A percentile compares a stretch with the other conserved stretches of the same genome.
phyloP scores from a whole-genome alignment of 2,329 filamentous ascomycete species.

The Cladosporium sp. region DNA sequence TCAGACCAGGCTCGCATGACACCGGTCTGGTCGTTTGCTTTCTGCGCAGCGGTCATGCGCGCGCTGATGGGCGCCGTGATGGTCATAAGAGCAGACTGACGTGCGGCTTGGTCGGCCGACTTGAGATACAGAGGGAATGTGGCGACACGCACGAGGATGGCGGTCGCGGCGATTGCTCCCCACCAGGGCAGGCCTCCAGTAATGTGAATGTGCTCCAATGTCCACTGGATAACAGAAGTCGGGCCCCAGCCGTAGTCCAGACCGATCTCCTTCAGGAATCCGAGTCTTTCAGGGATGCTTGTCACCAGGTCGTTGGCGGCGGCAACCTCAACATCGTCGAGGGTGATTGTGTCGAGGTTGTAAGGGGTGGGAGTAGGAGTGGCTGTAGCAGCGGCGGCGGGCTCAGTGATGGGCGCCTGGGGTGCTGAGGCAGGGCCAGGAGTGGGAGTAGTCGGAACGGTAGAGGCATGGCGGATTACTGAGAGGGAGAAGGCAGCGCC shows the following conservation, averaged over 20 bases:
- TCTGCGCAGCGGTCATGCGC: conserved; percentile 52
- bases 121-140: conserved; percentile 68
- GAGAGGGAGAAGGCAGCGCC: conserved; percentile 24
- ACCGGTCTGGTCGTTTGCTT: conserved; percentile 50
- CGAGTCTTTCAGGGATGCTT: conserved; percentile 71
- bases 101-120: conserved; percentile 64
- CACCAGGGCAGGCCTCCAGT: conserved; percentile 79
- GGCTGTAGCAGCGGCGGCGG: conserved; percentile 26
- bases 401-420: conserved; percentile 30
- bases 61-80: conserved; percentile 58
- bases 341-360: conserved; percentile 38
- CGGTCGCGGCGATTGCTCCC: conserved; percentile 68
- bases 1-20: conserved; percentile 52
- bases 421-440: conserved; percentile 30
- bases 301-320: conserved; percentile 46
- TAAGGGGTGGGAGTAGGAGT: conserved; percentile 24
- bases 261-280: conserved; percentile 79
- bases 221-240: conserved; percentile 71
- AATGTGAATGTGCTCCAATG: conserved; percentile 81
- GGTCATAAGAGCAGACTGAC: conserved; percentile 63
- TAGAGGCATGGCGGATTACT: conserved; percentile 33
- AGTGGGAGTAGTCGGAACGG: conserved; percentile 35
- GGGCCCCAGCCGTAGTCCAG: conserved; percentile 86
- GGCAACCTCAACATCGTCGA: conserved; percentile 41
- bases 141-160: conserved; percentile 63